A percentile compares a stretch with the other conserved stretches of the same genome.
phyloP scores from a whole-genome alignment of 306 rosid genomes.

The Cyamopsis tetragonoloba region DNA sequence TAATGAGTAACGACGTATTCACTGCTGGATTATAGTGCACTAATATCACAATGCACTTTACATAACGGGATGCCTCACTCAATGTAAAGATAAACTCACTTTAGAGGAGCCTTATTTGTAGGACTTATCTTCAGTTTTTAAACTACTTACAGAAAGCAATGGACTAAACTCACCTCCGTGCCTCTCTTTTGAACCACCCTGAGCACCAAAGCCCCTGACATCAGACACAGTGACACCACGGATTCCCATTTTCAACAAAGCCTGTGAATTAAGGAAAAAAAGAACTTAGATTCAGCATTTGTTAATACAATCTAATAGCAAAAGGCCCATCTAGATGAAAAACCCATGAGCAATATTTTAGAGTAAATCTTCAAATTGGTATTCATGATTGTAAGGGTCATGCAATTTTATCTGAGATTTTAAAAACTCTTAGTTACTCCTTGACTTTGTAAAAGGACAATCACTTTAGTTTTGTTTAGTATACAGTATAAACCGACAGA shows the following conservation, averaged over 20 bases:
- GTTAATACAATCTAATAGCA: background rate
- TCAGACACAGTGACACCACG: slow-evolving; percentile 92
- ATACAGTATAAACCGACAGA: too few species aligned
- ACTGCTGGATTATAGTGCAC: background rate
- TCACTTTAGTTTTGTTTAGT: too few species aligned
- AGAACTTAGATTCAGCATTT: slow-evolving; percentile 13
- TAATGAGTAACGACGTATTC: background rate
- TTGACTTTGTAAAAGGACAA: too few species aligned
- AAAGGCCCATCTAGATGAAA: background rate
- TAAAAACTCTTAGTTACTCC: too few species aligned
- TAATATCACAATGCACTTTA: background rate
- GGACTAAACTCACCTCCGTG: slow-evolving; percentile 88
- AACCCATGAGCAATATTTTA: background rate
- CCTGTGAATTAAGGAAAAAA: slow-evolving; percentile 44
- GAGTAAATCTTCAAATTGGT: too few species aligned
- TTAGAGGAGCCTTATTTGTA: background rate
- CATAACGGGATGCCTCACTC: background rate
- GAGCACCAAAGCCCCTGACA: slow-evolving; percentile 90
- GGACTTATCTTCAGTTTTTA: background rate
- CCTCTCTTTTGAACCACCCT: slow-evolving; percentile 92
- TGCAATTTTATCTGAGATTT: too few species aligned
- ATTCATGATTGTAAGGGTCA: too few species aligned
- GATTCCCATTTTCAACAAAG: slow-evolving; percentile 77
- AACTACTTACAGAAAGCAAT: background rate
- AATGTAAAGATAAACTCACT: background rate